Conservation (phyloP, 345 rosid species). For the Geranium brycei region DNA sequence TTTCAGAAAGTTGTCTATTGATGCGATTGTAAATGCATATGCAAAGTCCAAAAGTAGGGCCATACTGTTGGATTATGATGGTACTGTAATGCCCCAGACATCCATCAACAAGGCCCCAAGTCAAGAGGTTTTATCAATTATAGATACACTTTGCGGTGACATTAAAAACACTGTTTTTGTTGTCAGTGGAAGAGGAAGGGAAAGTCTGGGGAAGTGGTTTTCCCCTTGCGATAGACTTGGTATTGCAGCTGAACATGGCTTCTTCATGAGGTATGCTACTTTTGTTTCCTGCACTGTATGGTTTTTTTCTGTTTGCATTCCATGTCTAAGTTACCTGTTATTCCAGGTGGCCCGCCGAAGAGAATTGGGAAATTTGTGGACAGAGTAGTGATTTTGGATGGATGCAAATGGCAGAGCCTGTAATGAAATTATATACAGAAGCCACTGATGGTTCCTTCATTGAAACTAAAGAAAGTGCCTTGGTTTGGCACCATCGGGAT, state of each 20-base stretch:
- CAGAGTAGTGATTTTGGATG: constrained; percentile 50
- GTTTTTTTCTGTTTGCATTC: neutral
- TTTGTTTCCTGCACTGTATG: neutral
- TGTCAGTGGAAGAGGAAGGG: constrained; percentile 64
- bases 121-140: constrained; percentile 34
- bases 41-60: constrained; percentile 48
- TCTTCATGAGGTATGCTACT: constrained; percentile 39
- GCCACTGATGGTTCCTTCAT: constrained; percentile 63
- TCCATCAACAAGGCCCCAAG: constrained; percentile 54
- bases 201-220: constrained; percentile 56
- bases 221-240: constrained; percentile 49
- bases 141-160: constrained; percentile 43
- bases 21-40: constrained; percentile 41
- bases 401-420: constrained; percentile 60
- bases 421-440: constrained; percentile 60
- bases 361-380: constrained; percentile 42
- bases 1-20: constrained; percentile 47
- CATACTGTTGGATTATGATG: constrained; percentile 57
- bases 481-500: constrained; percentile 70
- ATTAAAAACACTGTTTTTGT: constrained; percentile 40
- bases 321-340: constrained; percentile 2
- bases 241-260: constrained; percentile 67
- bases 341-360: constrained; percentile 36
- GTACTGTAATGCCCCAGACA: constrained; percentile 60
- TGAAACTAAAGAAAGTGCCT: constrained; percentile 57